Conservation (phyloP, 345 rosid species). For the Triadica sebifera region DNA sequence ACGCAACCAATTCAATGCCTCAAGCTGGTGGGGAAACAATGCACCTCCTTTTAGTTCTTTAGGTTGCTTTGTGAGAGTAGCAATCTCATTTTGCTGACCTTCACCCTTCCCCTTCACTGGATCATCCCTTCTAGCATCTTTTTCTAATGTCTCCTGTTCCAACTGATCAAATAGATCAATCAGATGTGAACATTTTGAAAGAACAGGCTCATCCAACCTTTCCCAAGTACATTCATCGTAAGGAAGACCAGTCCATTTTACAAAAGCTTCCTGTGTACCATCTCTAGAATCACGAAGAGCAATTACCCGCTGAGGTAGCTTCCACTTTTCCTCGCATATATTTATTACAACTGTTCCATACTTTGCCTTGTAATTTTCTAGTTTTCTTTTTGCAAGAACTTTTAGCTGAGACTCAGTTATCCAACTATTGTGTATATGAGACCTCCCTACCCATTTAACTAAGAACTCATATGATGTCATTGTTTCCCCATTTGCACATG, state of each 20-base stretch:
- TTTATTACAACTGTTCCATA: constrained; percentile 86
- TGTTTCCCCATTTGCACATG: constrained; percentile 38
- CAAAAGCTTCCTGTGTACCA: constrained; percentile 70
- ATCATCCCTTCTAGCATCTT: constrained; percentile 47
- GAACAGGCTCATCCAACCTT: constrained; percentile 74
- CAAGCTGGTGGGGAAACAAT: constrained; percentile 98
- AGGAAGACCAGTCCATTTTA: constrained; percentile 95
- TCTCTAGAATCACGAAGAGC: constrained; percentile 53
- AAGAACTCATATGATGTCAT: constrained; percentile 64
- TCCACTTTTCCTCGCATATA: constrained; percentile 97
- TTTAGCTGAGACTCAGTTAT: constrained; percentile 83
- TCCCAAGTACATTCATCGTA: constrained; percentile 99
- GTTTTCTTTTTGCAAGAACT: constrained; percentile 88
- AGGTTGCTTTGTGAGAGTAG: constrained; percentile 82
- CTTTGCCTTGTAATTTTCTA: constrained; percentile 93
- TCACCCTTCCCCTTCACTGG: constrained; percentile 41
- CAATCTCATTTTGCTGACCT: constrained; percentile 62
- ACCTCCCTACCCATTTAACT: constrained; percentile 95
- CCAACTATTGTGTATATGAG: constrained; percentile 93
- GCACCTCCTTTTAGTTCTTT: constrained; percentile 84
- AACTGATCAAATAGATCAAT: constrained; percentile 62
- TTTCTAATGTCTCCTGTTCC: constrained; percentile 62
- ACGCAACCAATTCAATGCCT: constrained; percentile 98
- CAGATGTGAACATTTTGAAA: constrained; percentile 54
- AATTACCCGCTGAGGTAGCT: constrained; percentile 89